Percentiles rank a stretch among this genome's conserved stretches.
Evolutionary conservation across 2,329 filamentous ascomycete species (phyloP).

Genomic region (Ceratocystis albifundus): DNA sequence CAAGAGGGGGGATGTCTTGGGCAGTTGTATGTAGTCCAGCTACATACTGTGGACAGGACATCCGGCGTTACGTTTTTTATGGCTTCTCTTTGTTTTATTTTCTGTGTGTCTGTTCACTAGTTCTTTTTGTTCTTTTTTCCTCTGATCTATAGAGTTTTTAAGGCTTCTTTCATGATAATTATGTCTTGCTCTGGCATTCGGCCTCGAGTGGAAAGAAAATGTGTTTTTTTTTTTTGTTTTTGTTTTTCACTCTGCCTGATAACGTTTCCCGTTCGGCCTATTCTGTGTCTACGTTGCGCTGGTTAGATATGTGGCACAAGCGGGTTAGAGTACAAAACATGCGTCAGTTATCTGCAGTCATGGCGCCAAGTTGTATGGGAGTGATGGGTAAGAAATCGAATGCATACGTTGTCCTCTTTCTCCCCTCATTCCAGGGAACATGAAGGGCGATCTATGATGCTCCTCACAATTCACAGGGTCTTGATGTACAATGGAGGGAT

Average conservation of each 20-base stretch:
- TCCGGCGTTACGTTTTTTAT: slow-evolving; percentile 18
- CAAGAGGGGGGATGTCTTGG: slow-evolving; percentile 14
- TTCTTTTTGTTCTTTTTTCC: slow-evolving; percentile 7
- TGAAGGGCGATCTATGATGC: too few relatives aligned
- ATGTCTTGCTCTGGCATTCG: neutral
- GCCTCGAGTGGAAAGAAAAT: neutral
- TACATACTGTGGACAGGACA: slow-evolving; percentile 12
- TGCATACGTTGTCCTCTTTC: too few relatives aligned
- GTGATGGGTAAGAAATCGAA: too few relatives aligned
- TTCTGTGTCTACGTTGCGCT: neutral
- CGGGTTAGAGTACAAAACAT: neutral
- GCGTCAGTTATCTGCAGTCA: too few relatives aligned
- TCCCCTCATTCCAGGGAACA: too few relatives aligned
- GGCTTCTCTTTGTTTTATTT: slow-evolving; percentile 12
- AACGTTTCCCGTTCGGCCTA: neutral
- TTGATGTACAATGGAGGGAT: too few relatives aligned
- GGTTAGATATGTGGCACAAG: neutral
- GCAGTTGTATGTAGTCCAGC: slow-evolving; percentile 9
- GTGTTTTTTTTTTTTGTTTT: neutral
- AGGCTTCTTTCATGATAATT: slow-evolving; percentile 11
- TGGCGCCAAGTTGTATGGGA: too few relatives aligned
- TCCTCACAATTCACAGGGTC: too few relatives aligned
- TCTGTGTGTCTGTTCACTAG: slow-evolving; percentile 3
- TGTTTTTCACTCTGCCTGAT: neutral
- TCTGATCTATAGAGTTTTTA: slow-evolving; percentile 12